Conservation (phyloP, 768 basidiomycete genomes). For the Suillus luteus region DNA sequence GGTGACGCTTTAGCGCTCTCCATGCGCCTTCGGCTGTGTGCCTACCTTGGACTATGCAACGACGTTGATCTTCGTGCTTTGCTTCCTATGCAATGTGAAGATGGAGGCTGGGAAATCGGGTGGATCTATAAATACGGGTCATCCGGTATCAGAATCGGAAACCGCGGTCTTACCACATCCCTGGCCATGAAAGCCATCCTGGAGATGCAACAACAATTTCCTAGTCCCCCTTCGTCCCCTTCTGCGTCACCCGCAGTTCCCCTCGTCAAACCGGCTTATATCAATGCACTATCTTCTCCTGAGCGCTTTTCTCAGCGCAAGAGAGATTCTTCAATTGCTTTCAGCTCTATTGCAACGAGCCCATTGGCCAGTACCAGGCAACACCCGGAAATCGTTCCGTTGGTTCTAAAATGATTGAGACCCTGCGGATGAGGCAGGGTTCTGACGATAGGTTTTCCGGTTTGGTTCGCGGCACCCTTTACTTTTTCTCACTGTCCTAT, state of each 20-base stretch:
- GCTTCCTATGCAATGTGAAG: conserved; percentile 49
- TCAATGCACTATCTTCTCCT: background rate
- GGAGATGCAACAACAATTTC: conserved; percentile 1
- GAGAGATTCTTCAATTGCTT: background rate
- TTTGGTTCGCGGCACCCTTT: background rate
- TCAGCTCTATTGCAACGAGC: background rate
- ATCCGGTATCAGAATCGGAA: conserved; percentile 50
- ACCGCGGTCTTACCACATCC: conserved; percentile 56
- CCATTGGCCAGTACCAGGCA: background rate
- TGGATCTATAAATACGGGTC: conserved; percentile 60
- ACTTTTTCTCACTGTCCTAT: background rate
- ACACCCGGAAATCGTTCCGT: background rate
- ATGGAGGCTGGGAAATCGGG: conserved; percentile 57
- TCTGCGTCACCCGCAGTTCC: background rate
- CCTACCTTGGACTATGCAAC: conserved; percentile 42
- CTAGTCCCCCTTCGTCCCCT: background rate
- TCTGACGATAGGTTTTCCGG: background rate
- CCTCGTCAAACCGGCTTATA: background rate
- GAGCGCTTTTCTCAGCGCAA: conserved; percentile 5
- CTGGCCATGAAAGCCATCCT: conserved; percentile 53
- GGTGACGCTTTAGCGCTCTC: conserved; percentile 58
- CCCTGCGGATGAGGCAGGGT: background rate
- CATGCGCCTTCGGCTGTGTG: conserved; percentile 53
- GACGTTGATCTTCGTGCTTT: conserved; percentile 48
- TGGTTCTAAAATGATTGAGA: background rate